Evolutionary conservation across 2,329 filamentous ascomycete genomes (phyloP).

Genomic region (Rutstroemia sp.): DNA sequence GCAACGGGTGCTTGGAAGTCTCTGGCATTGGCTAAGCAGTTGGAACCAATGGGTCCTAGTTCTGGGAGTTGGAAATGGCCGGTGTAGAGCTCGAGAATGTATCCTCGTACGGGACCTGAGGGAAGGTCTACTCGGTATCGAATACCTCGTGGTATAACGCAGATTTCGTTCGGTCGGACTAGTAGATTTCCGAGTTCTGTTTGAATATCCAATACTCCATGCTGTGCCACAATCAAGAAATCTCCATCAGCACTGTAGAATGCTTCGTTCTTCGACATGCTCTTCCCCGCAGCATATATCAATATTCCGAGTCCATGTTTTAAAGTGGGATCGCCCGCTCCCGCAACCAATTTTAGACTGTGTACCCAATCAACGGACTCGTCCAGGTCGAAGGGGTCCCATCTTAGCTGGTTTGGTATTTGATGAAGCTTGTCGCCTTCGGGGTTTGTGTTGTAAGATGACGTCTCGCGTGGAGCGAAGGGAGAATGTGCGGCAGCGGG

Average conservation of each 20-base stretch:
- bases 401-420: constrained; percentile 74
- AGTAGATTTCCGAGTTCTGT: constrained; percentile 70
- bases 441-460: constrained; percentile 37
- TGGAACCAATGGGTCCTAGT: constrained; percentile 66
- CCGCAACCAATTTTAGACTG: constrained; percentile 59
- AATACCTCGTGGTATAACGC: constrained; percentile 66
- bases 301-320: constrained; percentile 76
- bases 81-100: constrained; percentile 68
- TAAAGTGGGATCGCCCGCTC: constrained; percentile 69
- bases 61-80: constrained; percentile 66
- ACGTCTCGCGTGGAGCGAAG: constrained; percentile 37
- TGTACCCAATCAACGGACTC: constrained; percentile 62
- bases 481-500: constrained; percentile 45
- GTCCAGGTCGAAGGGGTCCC: constrained; percentile 65
- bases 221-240: constrained; percentile 67
- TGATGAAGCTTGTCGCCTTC: constrained; percentile 45
- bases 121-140: constrained; percentile 65
- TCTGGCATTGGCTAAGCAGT: constrained; percentile 64
- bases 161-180: constrained; percentile 72
- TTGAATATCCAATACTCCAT: constrained; percentile 66
- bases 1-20: constrained; percentile 72
- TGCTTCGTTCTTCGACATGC: constrained; percentile 66
- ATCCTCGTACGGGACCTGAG: constrained; percentile 57
- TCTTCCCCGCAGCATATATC: constrained; percentile 70
- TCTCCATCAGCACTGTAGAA: constrained; percentile 84